These are phyloP conservation scores for Boechera divaricarpa DNA, from an alignment of 345 rosid species.

Conservation along the genomic window DNA sequence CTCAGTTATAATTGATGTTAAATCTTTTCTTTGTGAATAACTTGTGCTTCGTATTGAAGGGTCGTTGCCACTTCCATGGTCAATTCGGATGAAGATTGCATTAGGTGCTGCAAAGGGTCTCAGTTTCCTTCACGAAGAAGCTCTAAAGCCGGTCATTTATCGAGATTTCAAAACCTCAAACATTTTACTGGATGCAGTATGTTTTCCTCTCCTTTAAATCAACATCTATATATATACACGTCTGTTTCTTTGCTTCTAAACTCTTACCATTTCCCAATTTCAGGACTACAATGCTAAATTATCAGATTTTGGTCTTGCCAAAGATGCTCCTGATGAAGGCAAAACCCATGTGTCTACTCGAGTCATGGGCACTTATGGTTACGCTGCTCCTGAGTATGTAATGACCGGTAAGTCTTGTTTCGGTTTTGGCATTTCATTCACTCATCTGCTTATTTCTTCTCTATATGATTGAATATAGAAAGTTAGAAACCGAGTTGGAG, in stretches of 20 bases:
- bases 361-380: slow-evolving; percentile 93
- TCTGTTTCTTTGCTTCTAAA: slow-evolving; percentile 14
- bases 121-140: slow-evolving; percentile 97
- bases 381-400: slow-evolving; percentile 89
- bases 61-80: slow-evolving; percentile 97
- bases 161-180: slow-evolving; percentile 99
- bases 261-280: slow-evolving; percentile 32
- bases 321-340: slow-evolving; percentile 87
- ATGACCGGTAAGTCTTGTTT: slow-evolving; percentile 71
- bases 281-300: slow-evolving; percentile 93
- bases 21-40: neutral
- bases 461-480: neutral
- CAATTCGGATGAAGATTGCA: slow-evolving; percentile 94
- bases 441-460: slow-evolving; percentile 2
- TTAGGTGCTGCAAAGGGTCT: slow-evolving; percentile 97
- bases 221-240: neutral
- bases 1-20: slow-evolving; percentile 13
- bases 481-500: neutral
- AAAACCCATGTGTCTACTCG: slow-evolving; percentile 89
- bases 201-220: slow-evolving; percentile 29
- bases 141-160: slow-evolving; percentile 91
- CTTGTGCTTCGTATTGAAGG: slow-evolving; percentile 49
- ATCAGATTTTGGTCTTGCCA: slow-evolving; percentile 87
- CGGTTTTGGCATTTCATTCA: neutral
- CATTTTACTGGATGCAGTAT: slow-evolving; percentile 86